Percentiles rank a stretch among this genome's conserved stretches.
Conservation (phyloP, 805 yeast species). For the Brettanomyces sp. region DNA sequence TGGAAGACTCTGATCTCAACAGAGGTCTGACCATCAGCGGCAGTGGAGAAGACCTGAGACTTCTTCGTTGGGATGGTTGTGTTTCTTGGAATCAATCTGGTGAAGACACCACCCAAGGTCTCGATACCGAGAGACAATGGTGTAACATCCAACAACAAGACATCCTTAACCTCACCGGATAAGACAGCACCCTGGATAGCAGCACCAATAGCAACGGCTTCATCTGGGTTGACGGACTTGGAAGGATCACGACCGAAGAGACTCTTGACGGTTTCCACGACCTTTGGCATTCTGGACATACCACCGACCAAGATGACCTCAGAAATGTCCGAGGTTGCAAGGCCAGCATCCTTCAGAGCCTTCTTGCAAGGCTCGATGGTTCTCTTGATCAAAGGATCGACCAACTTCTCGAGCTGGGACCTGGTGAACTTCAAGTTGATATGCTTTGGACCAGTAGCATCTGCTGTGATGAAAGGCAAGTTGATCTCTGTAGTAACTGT, state of each 20-base stretch:
- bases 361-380: conserved; percentile 67
- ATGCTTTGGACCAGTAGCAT: conserved; percentile 43
- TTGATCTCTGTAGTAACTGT: conserved; percentile 51
- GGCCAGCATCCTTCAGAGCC: conserved; percentile 66
- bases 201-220: conserved; percentile 87
- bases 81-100: conserved; percentile 84
- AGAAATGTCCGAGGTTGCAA: conserved; percentile 56
- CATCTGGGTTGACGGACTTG: conserved; percentile 78
- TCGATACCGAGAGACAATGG: conserved; percentile 92
- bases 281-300: conserved; percentile 85
- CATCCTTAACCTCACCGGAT: conserved; percentile 76
- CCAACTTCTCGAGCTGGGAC: conserved; percentile 57
- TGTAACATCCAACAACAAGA: conserved; percentile 69
- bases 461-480: conserved; percentile 58
- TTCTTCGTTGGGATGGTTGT: conserved; percentile 96
- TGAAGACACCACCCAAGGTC: conserved; percentile 96
- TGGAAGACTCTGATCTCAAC: conserved; percentile 98
- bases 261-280: conserved; percentile 50
- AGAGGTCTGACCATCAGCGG: conserved; percentile 93
- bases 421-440: conserved; percentile 51
- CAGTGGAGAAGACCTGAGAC: conserved; percentile 93
- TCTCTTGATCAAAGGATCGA: conserved; percentile 53
- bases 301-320: conserved; percentile 80
- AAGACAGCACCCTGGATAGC: conserved; percentile 84
- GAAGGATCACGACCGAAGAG: conserved; percentile 59